phyloP scores from a whole-genome alignment of 768 basidiomycete genomes.

The Boletus bicolor region DNA sequence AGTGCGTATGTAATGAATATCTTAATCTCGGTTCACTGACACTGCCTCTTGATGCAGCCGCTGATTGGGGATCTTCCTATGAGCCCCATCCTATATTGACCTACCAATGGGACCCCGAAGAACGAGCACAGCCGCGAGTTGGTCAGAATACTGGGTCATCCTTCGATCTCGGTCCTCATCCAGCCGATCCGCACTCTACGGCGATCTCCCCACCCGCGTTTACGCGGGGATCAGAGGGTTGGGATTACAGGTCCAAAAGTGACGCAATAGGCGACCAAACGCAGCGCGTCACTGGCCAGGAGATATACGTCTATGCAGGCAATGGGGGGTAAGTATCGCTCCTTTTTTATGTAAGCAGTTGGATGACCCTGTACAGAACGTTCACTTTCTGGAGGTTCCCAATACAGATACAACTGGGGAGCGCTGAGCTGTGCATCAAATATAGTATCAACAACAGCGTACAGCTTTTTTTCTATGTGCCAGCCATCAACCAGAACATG shows the following conservation, averaged over 20 bases:
- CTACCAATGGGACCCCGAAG: slow-evolving; percentile 72
- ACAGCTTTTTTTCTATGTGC: slow-evolving; percentile 77
- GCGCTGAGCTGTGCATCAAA: slow-evolving; percentile 67
- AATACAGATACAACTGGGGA: slow-evolving; percentile 72
- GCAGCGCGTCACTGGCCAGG: slow-evolving; percentile 54
- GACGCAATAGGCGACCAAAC: slow-evolving; percentile 30
- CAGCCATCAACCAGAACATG: slow-evolving; percentile 79
- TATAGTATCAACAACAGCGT: slow-evolving; percentile 85
- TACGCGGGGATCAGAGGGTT: background rate
- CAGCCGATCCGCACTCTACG: slow-evolving; percentile 66
- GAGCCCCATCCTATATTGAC: slow-evolving; percentile 68
- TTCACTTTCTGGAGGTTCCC: slow-evolving; percentile 95
- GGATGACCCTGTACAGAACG: slow-evolving; percentile 44
- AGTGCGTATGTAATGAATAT: slow-evolving; percentile 50
- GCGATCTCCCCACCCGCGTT: slow-evolving; percentile 30
- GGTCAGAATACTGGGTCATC: slow-evolving; percentile 26
- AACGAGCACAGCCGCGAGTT: slow-evolving; percentile 16
- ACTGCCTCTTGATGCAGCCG: slow-evolving; percentile 40
- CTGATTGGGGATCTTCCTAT: slow-evolving; percentile 76
- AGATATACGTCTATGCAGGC: slow-evolving; percentile 68
- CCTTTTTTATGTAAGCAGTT: background rate
- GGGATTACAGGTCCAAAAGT: slow-evolving; percentile 19
- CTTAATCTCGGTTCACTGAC: background rate
- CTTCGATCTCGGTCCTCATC: slow-evolving; percentile 67
- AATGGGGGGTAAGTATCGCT: slow-evolving; percentile 44